Percentiles rank a stretch among this genome's conserved stretches.
Evolutionary conservation across 305 asterid genomes (phyloP).

Genomic region (Fraxinus velutina): DNA sequence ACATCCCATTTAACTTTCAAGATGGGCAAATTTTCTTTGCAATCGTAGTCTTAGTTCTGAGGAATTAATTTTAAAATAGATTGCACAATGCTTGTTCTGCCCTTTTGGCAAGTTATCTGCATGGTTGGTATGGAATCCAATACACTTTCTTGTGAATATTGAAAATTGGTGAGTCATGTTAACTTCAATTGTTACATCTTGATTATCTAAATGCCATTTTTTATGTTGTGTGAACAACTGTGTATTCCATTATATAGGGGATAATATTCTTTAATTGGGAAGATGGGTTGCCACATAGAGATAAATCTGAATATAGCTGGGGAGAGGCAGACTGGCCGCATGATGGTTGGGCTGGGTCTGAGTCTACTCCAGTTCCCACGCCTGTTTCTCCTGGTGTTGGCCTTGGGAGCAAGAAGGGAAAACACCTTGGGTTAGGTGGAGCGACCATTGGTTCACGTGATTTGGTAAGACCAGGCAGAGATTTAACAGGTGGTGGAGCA

Average conservation of each 20-base stretch:
- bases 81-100: not conserved
- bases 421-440: slow-evolving; percentile 77
- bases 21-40: not conserved
- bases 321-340: slow-evolving; percentile 94
- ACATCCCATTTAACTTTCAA: not conserved
- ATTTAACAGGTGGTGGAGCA: slow-evolving; percentile 53
- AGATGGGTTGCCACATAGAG: slow-evolving; percentile 51
- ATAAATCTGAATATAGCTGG: slow-evolving; percentile 74
- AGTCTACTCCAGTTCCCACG: slow-evolving; percentile 71
- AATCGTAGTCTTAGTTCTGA: not conserved
- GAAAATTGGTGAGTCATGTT: not conserved
- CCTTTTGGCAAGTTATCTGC: not conserved
- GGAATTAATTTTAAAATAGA: not conserved
- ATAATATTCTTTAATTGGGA: slow-evolving; percentile 84
- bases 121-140: not conserved
- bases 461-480: slow-evolving; percentile 50
- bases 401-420: slow-evolving; percentile 69
- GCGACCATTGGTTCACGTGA: slow-evolving; percentile 68
- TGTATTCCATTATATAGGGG: slow-evolving; percentile 54
- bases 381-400: slow-evolving; percentile 79
- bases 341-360: slow-evolving; percentile 86
- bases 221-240: not conserved
- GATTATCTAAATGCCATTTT: not conserved
- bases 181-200: slow-evolving; percentile 1
- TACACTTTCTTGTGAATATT: not conserved